phyloP scores from a whole-genome alignment of 768 basidiomycete species.

The Naganishia friedmannii region DNA sequence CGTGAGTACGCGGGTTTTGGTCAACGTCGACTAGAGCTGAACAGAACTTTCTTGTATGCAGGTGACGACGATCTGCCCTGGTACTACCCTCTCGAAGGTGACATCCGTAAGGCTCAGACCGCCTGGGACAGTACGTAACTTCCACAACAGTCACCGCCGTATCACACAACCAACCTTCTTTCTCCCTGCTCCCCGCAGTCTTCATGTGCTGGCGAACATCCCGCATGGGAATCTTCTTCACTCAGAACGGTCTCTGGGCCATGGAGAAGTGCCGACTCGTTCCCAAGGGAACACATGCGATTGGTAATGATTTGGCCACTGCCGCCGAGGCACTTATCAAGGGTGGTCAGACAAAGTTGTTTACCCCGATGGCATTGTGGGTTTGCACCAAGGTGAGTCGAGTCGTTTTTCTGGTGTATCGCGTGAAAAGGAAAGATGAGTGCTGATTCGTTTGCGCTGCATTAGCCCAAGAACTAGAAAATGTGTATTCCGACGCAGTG shows the following conservation, averaged over 20 bases:
- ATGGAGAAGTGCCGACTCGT: conserved; percentile 75
- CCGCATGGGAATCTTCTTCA: conserved; percentile 77
- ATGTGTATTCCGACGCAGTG: not conserved
- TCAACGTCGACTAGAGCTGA: not conserved
- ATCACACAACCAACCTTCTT: not conserved
- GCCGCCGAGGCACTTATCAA: conserved; percentile 75
- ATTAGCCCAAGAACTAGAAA: conserved; percentile 17
- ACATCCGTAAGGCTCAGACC: conserved; percentile 87
- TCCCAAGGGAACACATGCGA: conserved; percentile 88
- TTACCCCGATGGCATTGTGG: conserved; percentile 52
- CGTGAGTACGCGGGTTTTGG: conserved; percentile 63
- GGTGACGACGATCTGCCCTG: conserved; percentile 59
- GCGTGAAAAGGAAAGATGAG: not conserved
- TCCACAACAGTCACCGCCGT: not conserved
- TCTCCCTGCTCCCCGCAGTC: conserved; percentile 37
- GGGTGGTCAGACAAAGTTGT: conserved; percentile 75
- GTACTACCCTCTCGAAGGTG: conserved; percentile 97
- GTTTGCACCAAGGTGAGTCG: conserved; percentile 41
- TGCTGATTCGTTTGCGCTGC: not conserved
- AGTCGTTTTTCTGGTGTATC: not conserved
- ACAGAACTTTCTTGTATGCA: conserved; percentile 3
- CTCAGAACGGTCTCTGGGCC: conserved; percentile 71
- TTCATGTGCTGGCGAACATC: conserved; percentile 71
- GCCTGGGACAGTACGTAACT: conserved; percentile 66
- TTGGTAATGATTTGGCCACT: conserved; percentile 80